Evolutionary conservation across 2,329 filamentous ascomycete species (phyloP).

Genomic region (Pseudogymnoascus sp.): DNA sequence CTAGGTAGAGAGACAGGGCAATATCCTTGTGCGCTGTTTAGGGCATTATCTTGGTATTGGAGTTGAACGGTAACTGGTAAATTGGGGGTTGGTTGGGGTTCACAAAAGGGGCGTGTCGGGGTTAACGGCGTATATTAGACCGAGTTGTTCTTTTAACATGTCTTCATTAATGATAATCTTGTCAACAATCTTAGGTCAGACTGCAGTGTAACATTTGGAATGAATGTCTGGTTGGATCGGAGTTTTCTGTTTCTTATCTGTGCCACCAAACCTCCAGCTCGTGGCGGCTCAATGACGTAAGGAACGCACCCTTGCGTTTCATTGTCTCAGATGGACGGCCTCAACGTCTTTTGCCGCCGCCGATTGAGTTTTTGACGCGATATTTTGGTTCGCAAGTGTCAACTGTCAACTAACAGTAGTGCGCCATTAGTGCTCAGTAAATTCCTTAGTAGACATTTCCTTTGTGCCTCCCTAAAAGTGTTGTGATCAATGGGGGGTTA

Average conservation of each 20-base stretch:
- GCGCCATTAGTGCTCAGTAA: not conserved
- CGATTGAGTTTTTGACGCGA: slow-evolving; percentile 2
- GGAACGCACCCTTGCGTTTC: slow-evolving; percentile 5
- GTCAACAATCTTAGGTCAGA: not conserved
- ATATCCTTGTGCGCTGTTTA: not conserved
- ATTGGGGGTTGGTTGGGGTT: not conserved
- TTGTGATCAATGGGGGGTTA: slow-evolving; percentile 2
- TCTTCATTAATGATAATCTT: not conserved
- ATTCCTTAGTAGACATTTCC: not conserved
- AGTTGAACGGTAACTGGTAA: not conserved
- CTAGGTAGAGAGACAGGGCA: not conserved
- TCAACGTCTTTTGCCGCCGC: slow-evolving; percentile 8
- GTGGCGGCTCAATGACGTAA: slow-evolving; percentile 5
- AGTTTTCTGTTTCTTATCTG: not conserved
- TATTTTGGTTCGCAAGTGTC: slow-evolving; percentile 2
- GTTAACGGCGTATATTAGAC: slow-evolving; percentile 7
- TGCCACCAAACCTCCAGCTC: not conserved
- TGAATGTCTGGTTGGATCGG: not conserved
- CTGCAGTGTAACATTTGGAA: not conserved
- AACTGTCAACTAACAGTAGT: slow-evolving; percentile 3
- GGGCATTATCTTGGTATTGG: not conserved
- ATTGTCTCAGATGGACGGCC: not conserved
- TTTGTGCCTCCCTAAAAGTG: slow-evolving; percentile 1
- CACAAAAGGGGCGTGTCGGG: slow-evolving; percentile 7
- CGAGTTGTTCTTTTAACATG: not conserved